Evolutionary conservation across 129 eudicot genomes (phyloP).

Genomic region (Silybum marianum): DNA sequence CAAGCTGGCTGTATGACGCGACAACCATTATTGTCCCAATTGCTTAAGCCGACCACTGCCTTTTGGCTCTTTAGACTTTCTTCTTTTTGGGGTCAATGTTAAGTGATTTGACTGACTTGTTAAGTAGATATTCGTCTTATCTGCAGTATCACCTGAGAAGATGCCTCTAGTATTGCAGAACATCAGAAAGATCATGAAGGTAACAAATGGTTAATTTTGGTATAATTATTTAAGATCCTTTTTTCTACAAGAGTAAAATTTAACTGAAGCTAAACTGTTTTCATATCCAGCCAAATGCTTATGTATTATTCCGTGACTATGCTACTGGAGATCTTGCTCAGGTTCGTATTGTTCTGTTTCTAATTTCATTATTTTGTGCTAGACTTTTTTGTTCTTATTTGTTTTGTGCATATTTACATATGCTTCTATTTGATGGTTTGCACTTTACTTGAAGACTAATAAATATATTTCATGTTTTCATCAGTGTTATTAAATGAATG

Average conservation of each 20-base stretch:
- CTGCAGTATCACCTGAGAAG: conserved; percentile 98
- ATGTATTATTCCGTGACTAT: conserved; percentile 87
- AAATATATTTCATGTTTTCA: not conserved
- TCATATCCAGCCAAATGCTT: conserved; percentile 75
- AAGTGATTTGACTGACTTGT: conserved; percentile 55
- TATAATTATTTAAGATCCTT: not conserved
- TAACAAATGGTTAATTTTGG: conserved; percentile 26
- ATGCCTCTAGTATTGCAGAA: conserved; percentile 77
- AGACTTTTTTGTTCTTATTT: not conserved
- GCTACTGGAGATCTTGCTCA: conserved; percentile 99
- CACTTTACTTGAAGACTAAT: not conserved
- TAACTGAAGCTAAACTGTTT: conserved; percentile 1
- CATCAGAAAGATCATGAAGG: conserved; percentile 75
- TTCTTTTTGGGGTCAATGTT: conserved; percentile 3
- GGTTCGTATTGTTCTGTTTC: conserved; percentile 43
- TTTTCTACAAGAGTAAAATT: not conserved
- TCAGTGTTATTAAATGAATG: not conserved
- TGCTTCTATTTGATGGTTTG: not conserved
- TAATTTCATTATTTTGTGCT: not conserved
- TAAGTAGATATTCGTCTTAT: conserved; percentile 90
- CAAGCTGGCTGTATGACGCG: not conserved
- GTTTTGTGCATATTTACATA: not conserved
- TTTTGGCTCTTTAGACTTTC: not conserved
- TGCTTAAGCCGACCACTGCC: not conserved
- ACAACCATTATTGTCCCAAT: not conserved